A percentile compares a stretch with the other conserved stretches of the same genome.
These are phyloP conservation scores for Paraphaeosphaeria sporulosa DNA, from an alignment of 2,329 filamentous ascomycete species.

Conservation along the genomic window DNA sequence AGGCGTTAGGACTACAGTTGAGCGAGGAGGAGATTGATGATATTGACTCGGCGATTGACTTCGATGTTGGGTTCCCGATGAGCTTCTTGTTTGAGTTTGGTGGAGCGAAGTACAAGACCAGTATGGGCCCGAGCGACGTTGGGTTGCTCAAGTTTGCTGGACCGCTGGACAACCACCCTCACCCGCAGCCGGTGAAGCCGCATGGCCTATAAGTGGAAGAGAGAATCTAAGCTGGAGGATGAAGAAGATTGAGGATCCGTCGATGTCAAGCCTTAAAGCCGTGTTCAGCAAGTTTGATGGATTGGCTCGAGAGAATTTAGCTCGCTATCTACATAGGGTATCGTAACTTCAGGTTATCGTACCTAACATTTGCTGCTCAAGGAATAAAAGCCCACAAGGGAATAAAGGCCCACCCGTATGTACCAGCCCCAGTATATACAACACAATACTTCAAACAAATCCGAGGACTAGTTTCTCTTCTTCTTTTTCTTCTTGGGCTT, in stretches of 20 bases:
- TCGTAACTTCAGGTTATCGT: background rate
- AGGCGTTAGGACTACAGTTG: conserved; percentile 60
- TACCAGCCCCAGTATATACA: background rate
- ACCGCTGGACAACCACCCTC: conserved; percentile 34
- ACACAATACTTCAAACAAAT: background rate
- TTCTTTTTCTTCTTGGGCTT: conserved; percentile 50
- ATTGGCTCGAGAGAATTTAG: background rate
- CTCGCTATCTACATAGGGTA: background rate
- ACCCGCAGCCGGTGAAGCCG: conserved; percentile 36
- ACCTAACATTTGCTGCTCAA: background rate
- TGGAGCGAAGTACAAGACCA: conserved; percentile 34
- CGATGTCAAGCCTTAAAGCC: background rate
- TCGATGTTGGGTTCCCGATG: conserved; percentile 65
- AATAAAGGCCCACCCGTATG: background rate
- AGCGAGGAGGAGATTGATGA: conserved; percentile 61
- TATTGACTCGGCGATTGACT: conserved; percentile 61
- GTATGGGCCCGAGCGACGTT: conserved; percentile 41
- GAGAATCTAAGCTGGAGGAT: background rate
- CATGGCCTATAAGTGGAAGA: conserved; percentile 26
- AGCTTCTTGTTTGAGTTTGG: conserved; percentile 51
- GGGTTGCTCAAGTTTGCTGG: conserved; percentile 37
- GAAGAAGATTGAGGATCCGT: background rate
- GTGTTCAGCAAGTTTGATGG: background rate
- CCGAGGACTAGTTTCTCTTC: conserved; percentile 36
- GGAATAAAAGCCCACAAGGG: background rate